These are phyloP conservation scores for Vigna radiata DNA, from an alignment of 306 rosid genomes.

Conservation along the genomic window DNA sequence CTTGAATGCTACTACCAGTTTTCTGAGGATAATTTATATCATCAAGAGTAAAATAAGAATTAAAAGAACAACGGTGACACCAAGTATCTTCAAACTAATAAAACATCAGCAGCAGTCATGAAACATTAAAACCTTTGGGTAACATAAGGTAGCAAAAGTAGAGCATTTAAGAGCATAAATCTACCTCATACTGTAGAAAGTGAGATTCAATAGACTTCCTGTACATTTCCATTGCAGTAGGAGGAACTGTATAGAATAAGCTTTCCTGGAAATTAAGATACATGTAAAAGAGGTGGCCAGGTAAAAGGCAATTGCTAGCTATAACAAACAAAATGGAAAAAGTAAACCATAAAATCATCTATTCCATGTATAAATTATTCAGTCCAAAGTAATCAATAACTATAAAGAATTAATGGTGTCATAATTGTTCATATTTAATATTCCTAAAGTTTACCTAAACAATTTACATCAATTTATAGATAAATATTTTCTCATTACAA, in stretches of 20 bases:
- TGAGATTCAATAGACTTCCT: constrained; percentile 87
- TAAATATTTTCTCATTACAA: background rate
- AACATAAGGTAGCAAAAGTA: background rate
- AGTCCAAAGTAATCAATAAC: background rate
- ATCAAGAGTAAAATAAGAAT: constrained; percentile 12
- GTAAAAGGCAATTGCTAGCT: background rate
- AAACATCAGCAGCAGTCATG: constrained; percentile 21
- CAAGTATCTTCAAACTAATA: background rate
- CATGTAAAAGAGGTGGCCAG: background rate
- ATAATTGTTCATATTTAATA: background rate
- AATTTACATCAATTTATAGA: background rate
- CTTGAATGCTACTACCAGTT: constrained; percentile 75
- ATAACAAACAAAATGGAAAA: constrained; percentile 25
- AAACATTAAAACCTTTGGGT: constrained; percentile 19
- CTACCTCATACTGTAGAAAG: constrained; percentile 73
- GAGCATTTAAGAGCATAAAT: constrained; percentile 18
- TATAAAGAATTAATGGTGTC: background rate
- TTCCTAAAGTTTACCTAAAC: background rate
- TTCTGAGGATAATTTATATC: constrained; percentile 53
- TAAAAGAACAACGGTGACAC: background rate
- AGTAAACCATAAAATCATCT: constrained; percentile 32
- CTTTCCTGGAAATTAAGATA: constrained; percentile 71
- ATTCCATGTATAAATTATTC: background rate
- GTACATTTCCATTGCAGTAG: constrained; percentile 82
- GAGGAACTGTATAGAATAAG: constrained; percentile 80